A percentile compares a stretch with the other conserved stretches of the same genome.
phyloP scores from a whole-genome alignment of 116 monocot genomes.

The Phalaenopsis hybrid region DNA sequence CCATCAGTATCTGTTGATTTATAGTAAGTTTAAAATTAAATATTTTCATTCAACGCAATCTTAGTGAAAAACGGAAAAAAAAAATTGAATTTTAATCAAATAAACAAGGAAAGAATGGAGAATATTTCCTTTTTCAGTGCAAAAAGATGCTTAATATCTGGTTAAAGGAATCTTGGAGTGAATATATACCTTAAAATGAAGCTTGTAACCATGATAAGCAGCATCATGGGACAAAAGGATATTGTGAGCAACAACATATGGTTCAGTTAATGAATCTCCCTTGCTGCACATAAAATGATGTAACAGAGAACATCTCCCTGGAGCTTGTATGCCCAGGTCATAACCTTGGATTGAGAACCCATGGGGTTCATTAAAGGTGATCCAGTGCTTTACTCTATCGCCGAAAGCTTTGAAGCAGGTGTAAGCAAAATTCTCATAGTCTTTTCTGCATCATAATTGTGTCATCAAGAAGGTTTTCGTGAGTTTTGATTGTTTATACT shows the following conservation, averaged over 20 bases:
- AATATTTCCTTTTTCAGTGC: too few species aligned
- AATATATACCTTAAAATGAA: conserved; percentile 43
- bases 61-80: too few species aligned
- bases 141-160: neutral
- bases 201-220: conserved; percentile 44
- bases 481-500: neutral
- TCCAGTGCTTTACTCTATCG: conserved; percentile 75
- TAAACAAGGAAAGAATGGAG: too few species aligned
- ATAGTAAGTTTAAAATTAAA: too few species aligned
- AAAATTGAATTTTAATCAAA: too few species aligned
- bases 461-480: neutral
- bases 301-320: conserved; percentile 60
- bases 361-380: conserved; percentile 73
- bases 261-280: conserved; percentile 62
- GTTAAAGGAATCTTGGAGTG: neutral
- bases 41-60: too few species aligned
- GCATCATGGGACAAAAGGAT: conserved; percentile 58
- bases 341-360: conserved; percentile 48
- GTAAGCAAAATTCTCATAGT: conserved; percentile 44
- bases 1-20: neutral
- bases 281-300: conserved; percentile 40
- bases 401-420: conserved; percentile 66
- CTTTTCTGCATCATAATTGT: conserved; percentile 36
- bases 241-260: conserved; percentile 61
- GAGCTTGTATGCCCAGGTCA: conserved; percentile 58